A percentile compares a stretch with the other conserved stretches of the same genome.
Conservation (phyloP, 1,284 basidiomycete genomes). For the Wallemia ichthyophaga region DNA sequence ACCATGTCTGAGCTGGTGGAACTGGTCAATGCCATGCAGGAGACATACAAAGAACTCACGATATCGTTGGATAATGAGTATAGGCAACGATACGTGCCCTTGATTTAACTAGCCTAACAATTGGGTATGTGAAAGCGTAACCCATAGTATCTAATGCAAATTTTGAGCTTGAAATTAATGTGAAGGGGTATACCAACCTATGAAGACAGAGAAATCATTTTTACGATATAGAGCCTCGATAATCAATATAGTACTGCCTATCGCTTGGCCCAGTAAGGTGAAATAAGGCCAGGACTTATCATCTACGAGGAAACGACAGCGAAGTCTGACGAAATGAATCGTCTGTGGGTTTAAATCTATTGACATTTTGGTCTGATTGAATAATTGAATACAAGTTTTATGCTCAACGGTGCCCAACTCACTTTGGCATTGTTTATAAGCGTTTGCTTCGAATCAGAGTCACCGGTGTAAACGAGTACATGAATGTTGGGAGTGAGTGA, state of each 20-base stretch:
- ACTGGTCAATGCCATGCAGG: background rate
- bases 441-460: slow-evolving; percentile 42
- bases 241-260: slow-evolving; percentile 56
- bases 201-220: slow-evolving; percentile 50
- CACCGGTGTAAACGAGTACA: slow-evolving; percentile 73
- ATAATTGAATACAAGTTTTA: background rate
- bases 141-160: slow-evolving; percentile 68
- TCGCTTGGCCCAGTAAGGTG: slow-evolving; percentile 66
- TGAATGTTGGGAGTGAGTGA: slow-evolving; percentile 34
- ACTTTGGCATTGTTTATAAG: slow-evolving; percentile 63
- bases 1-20: slow-evolving; percentile 51
- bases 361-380: slow-evolving; percentile 40
- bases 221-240: slow-evolving; percentile 45
- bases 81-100: slow-evolving; percentile 56
- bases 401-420: slow-evolving; percentile 8
- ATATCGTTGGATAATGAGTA: slow-evolving; percentile 88
- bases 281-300: slow-evolving; percentile 58
- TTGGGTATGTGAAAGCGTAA: slow-evolving; percentile 70
- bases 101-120: slow-evolving; percentile 27
- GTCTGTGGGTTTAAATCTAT: slow-evolving; percentile 33
- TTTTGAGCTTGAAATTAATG: background rate
- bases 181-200: slow-evolving; percentile 26
- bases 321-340: slow-evolving; percentile 48
- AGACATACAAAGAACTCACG: slow-evolving; percentile 5
- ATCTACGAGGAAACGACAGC: slow-evolving; percentile 39